Evolutionary conservation across 2,329 filamentous ascomycete genomes (phyloP).

Genomic region (Penicillium italicum): DNA sequence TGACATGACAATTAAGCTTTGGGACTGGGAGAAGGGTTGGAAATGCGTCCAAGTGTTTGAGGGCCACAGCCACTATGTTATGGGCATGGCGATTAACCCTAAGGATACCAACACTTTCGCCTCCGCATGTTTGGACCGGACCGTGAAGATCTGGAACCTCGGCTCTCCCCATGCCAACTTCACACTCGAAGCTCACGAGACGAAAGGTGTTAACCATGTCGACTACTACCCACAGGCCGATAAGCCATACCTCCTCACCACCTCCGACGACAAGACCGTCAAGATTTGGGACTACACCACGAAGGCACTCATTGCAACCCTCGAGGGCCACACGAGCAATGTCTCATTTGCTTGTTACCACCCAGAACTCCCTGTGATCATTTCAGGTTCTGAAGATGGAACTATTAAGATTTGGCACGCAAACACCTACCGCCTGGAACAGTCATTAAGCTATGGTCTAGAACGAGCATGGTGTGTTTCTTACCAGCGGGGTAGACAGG

Average conservation of each 20-base stretch:
- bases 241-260: constrained; percentile 86
- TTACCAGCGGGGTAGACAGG: constrained; percentile 91
- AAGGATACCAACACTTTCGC: constrained; percentile 94
- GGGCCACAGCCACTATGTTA: constrained; percentile 93
- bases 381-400: constrained; percentile 95
- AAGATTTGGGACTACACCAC: constrained; percentile 99
- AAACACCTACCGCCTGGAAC: constrained; percentile 93
- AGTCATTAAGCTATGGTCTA: constrained; percentile 91
- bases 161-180: constrained; percentile 93
- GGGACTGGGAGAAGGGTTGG: constrained; percentile 99
- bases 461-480: constrained; percentile 97
- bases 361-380: constrained; percentile 92
- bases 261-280: constrained; percentile 91
- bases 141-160: constrained; percentile 96
- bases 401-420: constrained; percentile 98
- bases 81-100: constrained; percentile 94
- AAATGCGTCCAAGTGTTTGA: constrained; percentile 97
- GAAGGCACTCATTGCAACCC: constrained; percentile 91
- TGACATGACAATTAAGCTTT: constrained; percentile 98
- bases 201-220: constrained; percentile 96
- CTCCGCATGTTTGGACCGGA: constrained; percentile 91
- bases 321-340: constrained; percentile 96
- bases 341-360: constrained; percentile 98
- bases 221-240: constrained; percentile 73
- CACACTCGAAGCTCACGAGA: constrained; percentile 93